Evolutionary conservation across 208 protist species (phyloP).

Genomic region (Trypanosoma vivax): DNA sequence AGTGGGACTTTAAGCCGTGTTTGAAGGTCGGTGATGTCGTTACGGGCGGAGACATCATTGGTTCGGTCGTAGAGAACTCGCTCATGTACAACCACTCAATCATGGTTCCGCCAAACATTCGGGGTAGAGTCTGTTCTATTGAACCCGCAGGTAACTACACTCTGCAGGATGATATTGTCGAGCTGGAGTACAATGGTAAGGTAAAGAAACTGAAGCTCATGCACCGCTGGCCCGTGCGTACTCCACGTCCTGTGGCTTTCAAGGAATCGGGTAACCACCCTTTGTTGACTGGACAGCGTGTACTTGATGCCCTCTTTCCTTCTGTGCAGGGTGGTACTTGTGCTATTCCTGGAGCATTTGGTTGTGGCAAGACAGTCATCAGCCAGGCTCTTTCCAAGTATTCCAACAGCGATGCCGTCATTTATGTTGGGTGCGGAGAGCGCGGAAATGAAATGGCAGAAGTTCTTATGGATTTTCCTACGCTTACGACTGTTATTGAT

Average conservation of each 20-base stretch:
- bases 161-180: slow-evolving; percentile 88
- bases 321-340: slow-evolving; percentile 99
- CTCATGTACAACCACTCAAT: slow-evolving; percentile 96
- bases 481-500: slow-evolving; percentile 92
- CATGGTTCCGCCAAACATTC: slow-evolving; percentile 93
- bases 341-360: slow-evolving; percentile 99
- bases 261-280: slow-evolving; percentile 96
- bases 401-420: slow-evolving; percentile 99
- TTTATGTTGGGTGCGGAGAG: slow-evolving; percentile 99
- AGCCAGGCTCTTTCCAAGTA: slow-evolving; percentile 99
- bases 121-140: slow-evolving; percentile 93
- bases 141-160: slow-evolving; percentile 92
- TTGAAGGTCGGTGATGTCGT: slow-evolving; percentile 95
- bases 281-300: slow-evolving; percentile 99
- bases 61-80: slow-evolving; percentile 95
- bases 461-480: slow-evolving; percentile 99
- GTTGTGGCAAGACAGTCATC: slow-evolving; percentile 99
- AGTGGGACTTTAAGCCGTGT: slow-evolving; percentile 95
- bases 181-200: slow-evolving; percentile 90
- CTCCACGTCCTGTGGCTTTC: slow-evolving; percentile 88
- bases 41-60: slow-evolving; percentile 96
- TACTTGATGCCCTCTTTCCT: slow-evolving; percentile 99
- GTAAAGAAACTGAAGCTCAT: slow-evolving; percentile 89
- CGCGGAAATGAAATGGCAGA: slow-evolving; percentile 99
- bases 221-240: slow-evolving; percentile 97